phyloP scores from a whole-genome alignment of 805 yeast genomes.

The Candida boidinii region DNA sequence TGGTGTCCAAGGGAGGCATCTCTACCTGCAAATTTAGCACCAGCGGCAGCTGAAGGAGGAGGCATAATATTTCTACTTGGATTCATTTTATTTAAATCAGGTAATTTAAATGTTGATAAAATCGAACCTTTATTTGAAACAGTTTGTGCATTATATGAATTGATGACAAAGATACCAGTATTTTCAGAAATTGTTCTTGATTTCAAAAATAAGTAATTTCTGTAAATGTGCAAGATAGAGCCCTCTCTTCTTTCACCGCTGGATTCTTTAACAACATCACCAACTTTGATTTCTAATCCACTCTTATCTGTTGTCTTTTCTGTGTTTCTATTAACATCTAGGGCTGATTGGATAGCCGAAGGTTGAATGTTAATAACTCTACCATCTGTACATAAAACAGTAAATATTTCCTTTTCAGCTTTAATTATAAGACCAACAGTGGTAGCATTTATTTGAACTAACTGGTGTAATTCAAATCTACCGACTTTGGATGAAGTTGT shows the following conservation, averaged over 20 bases:
- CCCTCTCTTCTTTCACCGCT: constrained; percentile 86
- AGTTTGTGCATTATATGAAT: constrained; percentile 68
- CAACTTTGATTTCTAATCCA: constrained; percentile 80
- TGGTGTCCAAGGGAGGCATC: constrained; percentile 76
- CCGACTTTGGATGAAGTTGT: constrained; percentile 65
- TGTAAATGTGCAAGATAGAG: constrained; percentile 75
- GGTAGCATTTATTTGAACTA: constrained; percentile 80
- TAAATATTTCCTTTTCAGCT: constrained; percentile 81
- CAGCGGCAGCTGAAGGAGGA: constrained; percentile 41
- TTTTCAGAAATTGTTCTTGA: constrained; percentile 76
- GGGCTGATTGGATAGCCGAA: constrained; percentile 71
- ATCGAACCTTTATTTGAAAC: constrained; percentile 74
- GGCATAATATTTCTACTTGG: constrained; percentile 65
- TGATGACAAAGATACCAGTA: constrained; percentile 83
- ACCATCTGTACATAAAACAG: constrained; percentile 77
- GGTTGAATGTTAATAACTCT: constrained; percentile 65
- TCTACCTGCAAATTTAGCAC: constrained; percentile 57
- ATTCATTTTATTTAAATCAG: constrained; percentile 80
- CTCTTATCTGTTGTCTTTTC: constrained; percentile 78
- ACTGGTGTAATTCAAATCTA: constrained; percentile 78
- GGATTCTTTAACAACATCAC: constrained; percentile 86
- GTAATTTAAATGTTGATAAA: constrained; percentile 41
- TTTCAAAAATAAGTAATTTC: constrained; percentile 69
- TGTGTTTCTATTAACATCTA: constrained; percentile 55
- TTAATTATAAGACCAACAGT: constrained; percentile 83